A percentile compares a stretch with the other conserved stretches of the same genome.
Evolutionary conservation across 2,329 filamentous ascomycete species (phyloP).

Genomic region (Fusarium abutilonis): DNA sequence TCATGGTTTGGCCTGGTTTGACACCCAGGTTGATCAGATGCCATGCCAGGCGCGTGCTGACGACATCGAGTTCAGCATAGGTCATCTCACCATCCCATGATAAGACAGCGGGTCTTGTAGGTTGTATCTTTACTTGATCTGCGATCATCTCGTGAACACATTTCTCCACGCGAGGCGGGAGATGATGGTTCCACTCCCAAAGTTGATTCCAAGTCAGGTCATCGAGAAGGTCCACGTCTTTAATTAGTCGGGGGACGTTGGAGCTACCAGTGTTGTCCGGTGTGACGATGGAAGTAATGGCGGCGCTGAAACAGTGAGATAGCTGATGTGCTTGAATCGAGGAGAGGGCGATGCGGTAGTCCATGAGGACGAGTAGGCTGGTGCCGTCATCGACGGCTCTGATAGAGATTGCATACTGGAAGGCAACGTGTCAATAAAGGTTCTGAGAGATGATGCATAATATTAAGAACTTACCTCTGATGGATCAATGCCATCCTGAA

Average conservation of each 20-base stretch:
- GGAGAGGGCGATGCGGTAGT: slow-evolving; percentile 8
- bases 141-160: slow-evolving; percentile 19
- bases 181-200: slow-evolving; percentile 9
- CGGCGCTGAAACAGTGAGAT: slow-evolving; percentile 14
- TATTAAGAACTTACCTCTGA: slow-evolving; percentile 14
- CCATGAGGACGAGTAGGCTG: slow-evolving; percentile 4
- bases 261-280: too few relatives aligned
- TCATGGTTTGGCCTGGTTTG: not conserved
- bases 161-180: slow-evolving; percentile 7
- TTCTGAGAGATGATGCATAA: too few relatives aligned
- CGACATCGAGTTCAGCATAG: slow-evolving; percentile 4
- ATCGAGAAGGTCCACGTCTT: slow-evolving; percentile 9
- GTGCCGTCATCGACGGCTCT: too few relatives aligned
- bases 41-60: slow-evolving; percentile 4
- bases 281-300: slow-evolving; percentile 11
- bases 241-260: not conserved
- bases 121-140: slow-evolving; percentile 7
- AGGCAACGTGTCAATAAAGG: too few relatives aligned
- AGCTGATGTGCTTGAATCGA: slow-evolving; percentile 1
- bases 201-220: slow-evolving; percentile 7
- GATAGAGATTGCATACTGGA: too few relatives aligned
- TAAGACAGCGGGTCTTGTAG: slow-evolving; percentile 10
- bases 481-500: slow-evolving; percentile 13
- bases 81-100: slow-evolving; percentile 16
- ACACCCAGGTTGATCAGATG: not conserved